These are phyloP conservation scores for Globisporangium spinosum DNA, from an alignment of 352 stramenopile species.

Conservation along the genomic window DNA sequence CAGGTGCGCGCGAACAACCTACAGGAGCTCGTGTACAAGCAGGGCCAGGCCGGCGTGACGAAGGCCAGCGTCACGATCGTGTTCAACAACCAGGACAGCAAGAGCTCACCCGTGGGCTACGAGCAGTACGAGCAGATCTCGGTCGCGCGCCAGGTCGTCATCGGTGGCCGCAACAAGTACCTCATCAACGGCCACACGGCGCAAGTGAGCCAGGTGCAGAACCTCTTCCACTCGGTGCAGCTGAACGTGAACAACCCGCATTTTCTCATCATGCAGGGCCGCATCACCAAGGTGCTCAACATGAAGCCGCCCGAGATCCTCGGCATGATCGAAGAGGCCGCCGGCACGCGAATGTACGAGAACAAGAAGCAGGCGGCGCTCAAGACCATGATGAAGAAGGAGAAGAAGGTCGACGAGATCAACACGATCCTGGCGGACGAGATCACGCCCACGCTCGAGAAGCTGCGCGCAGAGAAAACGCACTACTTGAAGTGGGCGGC, in stretches of 20 bases:
- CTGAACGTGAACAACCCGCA: conserved; percentile 99
- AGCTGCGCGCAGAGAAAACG: conserved; percentile 95
- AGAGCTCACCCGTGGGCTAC: conserved; percentile 93
- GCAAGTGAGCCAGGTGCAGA: conserved; percentile 97
- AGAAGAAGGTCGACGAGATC: conserved; percentile 99
- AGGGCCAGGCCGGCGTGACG: conserved; percentile 98
- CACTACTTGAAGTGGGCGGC: conserved; percentile 98
- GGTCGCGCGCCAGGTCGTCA: conserved; percentile 97
- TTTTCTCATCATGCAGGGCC: conserved; percentile 99
- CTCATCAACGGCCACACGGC: conserved; percentile 98
- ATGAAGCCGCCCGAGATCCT: conserved; percentile 99
- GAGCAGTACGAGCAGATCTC: conserved; percentile 98
- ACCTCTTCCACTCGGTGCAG: conserved; percentile 99
- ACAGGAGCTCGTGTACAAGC: conserved; percentile 99
- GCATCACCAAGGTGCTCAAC: conserved; percentile 99
- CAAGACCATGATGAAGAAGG: conserved; percentile 99
- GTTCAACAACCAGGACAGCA: conserved; percentile 97
- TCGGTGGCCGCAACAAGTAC: conserved; percentile 99
- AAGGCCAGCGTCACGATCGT: conserved; percentile 99
- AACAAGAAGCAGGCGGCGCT: conserved; percentile 97
- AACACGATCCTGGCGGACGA: conserved; percentile 97
- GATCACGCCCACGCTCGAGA: conserved; percentile 99
- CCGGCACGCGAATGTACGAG: conserved; percentile 99
- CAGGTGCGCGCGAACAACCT: conserved; percentile 98
- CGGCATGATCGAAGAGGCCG: conserved; percentile 99